Conservation (phyloP, 2,329 filamentous ascomycete genomes). For the Penicillium rolfsii region DNA sequence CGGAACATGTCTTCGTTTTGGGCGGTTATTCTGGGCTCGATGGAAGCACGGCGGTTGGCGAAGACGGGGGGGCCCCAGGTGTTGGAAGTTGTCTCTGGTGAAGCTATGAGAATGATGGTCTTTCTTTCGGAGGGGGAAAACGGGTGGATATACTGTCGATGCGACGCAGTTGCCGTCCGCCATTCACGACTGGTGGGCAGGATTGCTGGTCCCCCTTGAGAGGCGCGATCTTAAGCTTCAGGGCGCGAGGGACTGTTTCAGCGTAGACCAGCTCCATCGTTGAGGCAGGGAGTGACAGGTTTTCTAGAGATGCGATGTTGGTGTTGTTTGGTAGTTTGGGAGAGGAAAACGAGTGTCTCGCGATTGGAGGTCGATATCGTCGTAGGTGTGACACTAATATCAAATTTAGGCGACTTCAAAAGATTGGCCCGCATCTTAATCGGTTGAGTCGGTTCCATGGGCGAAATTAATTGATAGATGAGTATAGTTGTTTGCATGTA, state of each 20-base stretch:
- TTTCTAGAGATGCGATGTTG: not conserved
- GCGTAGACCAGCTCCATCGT: not conserved
- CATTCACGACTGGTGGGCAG: not conserved
- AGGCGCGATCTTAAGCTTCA: not conserved
- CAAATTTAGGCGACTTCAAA: constrained; percentile 5
- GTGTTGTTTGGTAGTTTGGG: not conserved
- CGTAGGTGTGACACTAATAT: not conserved
- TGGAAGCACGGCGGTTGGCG: constrained; percentile 1
- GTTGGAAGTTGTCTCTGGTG: not conserved
- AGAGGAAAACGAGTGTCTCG: not conserved
- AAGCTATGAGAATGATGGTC: not conserved
- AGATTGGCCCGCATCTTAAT: constrained; percentile 6
- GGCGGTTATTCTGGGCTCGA: not conserved
- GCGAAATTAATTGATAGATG: not conserved
- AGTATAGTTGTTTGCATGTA: not conserved
- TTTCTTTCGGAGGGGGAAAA: too few relatives aligned
- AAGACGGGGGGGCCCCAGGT: not conserved
- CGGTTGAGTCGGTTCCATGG: not conserved
- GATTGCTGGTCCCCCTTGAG: not conserved
- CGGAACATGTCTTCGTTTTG: constrained; percentile 8
- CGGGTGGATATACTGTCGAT: not conserved
- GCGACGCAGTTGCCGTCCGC: not conserved
- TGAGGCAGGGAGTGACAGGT: not conserved
- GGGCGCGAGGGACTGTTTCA: not conserved
- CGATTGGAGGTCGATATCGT: not conserved